These are phyloP conservation scores for Apostasia shenzhenica DNA, from an alignment of 106 monocot genomes.

Conservation along the genomic window DNA sequence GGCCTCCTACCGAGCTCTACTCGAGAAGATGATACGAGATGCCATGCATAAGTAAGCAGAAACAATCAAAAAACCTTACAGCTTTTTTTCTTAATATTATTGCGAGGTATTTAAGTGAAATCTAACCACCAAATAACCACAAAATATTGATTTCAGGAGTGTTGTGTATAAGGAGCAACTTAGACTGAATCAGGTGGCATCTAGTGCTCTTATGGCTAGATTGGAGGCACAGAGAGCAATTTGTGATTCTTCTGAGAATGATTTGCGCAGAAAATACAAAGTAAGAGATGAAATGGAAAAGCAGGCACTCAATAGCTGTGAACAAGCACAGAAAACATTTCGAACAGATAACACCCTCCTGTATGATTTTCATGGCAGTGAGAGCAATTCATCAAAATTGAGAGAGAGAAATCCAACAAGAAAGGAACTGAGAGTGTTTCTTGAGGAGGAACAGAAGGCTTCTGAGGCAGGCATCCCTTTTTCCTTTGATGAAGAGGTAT, in stretches of 20 bases:
- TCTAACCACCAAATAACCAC: no score
- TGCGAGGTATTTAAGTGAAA: no score
- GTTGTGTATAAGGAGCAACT: constrained; percentile 80
- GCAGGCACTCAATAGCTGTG: constrained; percentile 23
- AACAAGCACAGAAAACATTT: constrained; percentile 52
- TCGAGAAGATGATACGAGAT: constrained; percentile 93
- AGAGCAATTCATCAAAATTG: constrained; percentile 6
- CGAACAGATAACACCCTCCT: constrained; percentile 24
- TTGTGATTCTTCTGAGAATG: constrained; percentile 63
- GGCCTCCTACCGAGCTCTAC: constrained; percentile 43
- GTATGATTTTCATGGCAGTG: constrained; percentile 15
- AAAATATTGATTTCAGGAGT: constrained; percentile 27
- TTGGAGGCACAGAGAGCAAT: constrained; percentile 74
- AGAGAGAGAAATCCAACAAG: constrained; percentile 26
- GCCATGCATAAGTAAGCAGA: constrained; percentile 84
- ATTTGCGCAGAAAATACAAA: constrained; percentile 53
- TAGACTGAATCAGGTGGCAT: constrained; percentile 70
- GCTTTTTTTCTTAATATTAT: no score
- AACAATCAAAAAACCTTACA: not conserved
- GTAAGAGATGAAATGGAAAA: constrained; percentile 65
- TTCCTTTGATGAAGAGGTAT: constrained; percentile 15
- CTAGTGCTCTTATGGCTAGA: constrained; percentile 62
- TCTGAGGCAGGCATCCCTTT: constrained; percentile 39
- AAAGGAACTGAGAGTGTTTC: constrained; percentile 65
- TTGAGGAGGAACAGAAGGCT: constrained; percentile 74